These are phyloP conservation scores for Arthrobotrys megalospora DNA, from an alignment of 2,329 filamentous ascomycete species.

Conservation along the genomic window DNA sequence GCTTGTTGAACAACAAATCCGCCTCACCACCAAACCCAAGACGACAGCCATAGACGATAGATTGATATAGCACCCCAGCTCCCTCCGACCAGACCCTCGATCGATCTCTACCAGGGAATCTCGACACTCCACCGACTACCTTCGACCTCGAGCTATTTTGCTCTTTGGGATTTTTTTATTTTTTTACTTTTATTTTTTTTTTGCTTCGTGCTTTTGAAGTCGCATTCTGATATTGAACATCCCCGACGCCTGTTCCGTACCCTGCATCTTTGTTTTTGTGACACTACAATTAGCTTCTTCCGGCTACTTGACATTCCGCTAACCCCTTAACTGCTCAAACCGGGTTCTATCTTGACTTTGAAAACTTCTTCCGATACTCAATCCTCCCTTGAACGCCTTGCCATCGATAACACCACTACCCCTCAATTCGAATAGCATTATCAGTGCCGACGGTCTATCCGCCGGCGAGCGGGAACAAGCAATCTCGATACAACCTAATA, in stretches of 20 bases:
- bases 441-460: neutral
- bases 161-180: constrained; percentile 6
- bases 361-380: constrained; percentile 32
- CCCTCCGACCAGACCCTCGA: constrained; percentile 24
- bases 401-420: constrained; percentile 28
- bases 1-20: constrained; percentile 60
- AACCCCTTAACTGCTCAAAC: constrained; percentile 26
- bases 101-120: constrained; percentile 34
- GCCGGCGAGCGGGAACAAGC: constrained; percentile 6
- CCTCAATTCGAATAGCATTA: constrained; percentile 19
- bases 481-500: constrained; percentile 21
- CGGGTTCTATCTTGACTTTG: constrained; percentile 2
- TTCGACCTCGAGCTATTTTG: neutral
- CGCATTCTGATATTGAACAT: constrained; percentile 6
- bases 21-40: constrained; percentile 32
- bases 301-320: constrained; percentile 42
- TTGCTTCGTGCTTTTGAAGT: neutral
- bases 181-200: constrained; percentile 1
- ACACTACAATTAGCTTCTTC: constrained; percentile 31
- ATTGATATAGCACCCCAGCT: constrained; percentile 51
- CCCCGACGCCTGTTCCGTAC: constrained; percentile 9
- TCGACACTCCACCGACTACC: constrained; percentile 4
- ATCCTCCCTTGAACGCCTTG: constrained; percentile 14
- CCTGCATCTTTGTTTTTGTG: constrained; percentile 17
- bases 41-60: constrained; percentile 37